Conservation (phyloP, 495 filamentous ascomycete species). For the Daldinia caldariorum region DNA sequence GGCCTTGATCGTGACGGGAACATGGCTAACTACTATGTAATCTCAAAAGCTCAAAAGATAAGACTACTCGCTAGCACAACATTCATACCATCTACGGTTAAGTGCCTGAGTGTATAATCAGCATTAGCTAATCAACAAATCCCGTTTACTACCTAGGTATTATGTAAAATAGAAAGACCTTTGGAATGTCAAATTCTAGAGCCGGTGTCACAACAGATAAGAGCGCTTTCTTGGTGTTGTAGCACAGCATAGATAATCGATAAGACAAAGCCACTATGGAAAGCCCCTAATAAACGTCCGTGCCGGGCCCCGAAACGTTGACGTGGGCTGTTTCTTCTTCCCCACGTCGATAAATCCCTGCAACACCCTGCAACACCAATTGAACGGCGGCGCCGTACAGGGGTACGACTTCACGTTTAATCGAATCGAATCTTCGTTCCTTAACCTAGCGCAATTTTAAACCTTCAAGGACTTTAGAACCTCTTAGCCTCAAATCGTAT, state of each 20-base stretch:
- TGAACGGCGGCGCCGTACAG: constrained; percentile 1
- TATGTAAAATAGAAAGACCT: too few species aligned
- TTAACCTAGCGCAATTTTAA: constrained; percentile 19
- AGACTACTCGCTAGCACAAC: too few species aligned
- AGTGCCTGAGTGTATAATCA: too few species aligned
- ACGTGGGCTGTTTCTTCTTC: constrained; percentile 31
- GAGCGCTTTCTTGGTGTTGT: background rate
- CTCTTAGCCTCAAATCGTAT: background rate
- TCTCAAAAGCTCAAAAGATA: too few species aligned
- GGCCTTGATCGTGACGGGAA: too few species aligned
- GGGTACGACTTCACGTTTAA: constrained; percentile 1
- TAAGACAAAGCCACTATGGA: background rate
- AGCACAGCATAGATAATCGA: background rate
- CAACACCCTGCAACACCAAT: constrained; percentile 21
- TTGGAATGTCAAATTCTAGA: too few species aligned
- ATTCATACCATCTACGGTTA: too few species aligned
- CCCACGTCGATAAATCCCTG: constrained; percentile 24
- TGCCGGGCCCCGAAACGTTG: constrained; percentile 20
- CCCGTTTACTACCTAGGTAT: too few species aligned
- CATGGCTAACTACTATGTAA: too few species aligned
- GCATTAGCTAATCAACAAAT: too few species aligned
- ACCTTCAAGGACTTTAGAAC: constrained; percentile 7
- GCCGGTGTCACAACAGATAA: too few species aligned
- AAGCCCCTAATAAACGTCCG: constrained; percentile 1
- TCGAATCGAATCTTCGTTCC: constrained; percentile 10